Conservation (phyloP, 2,329 filamentous ascomycete species). For the Teratosphaeria destructans region DNA sequence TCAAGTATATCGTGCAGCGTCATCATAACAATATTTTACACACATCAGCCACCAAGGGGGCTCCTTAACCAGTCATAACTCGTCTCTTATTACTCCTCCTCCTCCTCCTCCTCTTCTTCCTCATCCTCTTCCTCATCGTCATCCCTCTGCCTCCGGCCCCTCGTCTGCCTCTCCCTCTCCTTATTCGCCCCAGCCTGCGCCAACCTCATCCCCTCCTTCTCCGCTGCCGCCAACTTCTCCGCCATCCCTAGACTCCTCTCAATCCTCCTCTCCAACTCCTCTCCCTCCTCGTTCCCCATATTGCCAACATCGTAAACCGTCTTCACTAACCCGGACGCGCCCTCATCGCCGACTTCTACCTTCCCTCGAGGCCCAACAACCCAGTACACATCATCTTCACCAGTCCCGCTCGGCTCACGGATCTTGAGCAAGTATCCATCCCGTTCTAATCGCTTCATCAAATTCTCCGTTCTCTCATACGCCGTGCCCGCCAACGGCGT, state of each 20-base stretch:
- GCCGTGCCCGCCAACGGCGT: constrained; percentile 40
- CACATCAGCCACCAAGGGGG: not conserved
- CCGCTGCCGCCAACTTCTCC: constrained; percentile 13
- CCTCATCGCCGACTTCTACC: constrained; percentile 69
- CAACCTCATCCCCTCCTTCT: constrained; percentile 10
- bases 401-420: constrained; percentile 52
- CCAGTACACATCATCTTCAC: constrained; percentile 71
- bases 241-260: constrained; percentile 23
- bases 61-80: not conserved
- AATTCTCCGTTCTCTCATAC: constrained; percentile 59
- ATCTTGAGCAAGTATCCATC: constrained; percentile 76
- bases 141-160: constrained; percentile 7
- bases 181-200: not conserved
- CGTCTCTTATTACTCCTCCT: constrained; percentile 2
- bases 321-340: constrained; percentile 59
- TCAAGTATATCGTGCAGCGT: not conserved
- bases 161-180: constrained; percentile 7
- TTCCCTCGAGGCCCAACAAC: constrained; percentile 76
- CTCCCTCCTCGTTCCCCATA: constrained; percentile 9
- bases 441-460: constrained; percentile 63
- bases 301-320: constrained; percentile 39
- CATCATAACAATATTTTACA: not conserved
- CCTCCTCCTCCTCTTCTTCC: constrained; percentile 8
- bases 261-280: constrained; percentile 24
- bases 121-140: constrained; percentile 7